Percentiles rank a stretch among this genome's conserved stretches.
Conservation (phyloP, 495 filamentous ascomycete genomes). For the Penicillium parvum region DNA sequence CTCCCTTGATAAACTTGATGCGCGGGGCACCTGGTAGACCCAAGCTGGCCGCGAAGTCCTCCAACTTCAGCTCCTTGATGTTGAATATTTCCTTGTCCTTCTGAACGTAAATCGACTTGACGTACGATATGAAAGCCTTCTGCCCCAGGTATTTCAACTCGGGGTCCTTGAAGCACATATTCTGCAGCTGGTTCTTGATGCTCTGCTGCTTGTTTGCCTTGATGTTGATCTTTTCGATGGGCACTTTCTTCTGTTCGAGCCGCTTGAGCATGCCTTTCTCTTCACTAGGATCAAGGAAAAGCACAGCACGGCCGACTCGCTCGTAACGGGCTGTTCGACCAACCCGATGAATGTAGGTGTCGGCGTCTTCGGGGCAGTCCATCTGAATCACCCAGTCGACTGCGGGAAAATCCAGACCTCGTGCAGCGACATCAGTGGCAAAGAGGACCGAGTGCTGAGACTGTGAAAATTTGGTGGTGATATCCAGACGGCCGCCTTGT, state of each 20-base stretch:
- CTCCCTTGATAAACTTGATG: conserved; percentile 87
- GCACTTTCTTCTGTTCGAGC: conserved; percentile 82
- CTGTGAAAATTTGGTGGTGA: conserved; percentile 73
- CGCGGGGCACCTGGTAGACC: conserved; percentile 86
- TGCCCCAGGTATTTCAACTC: conserved; percentile 93
- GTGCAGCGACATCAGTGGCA: conserved; percentile 89
- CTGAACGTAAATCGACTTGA: conserved; percentile 76
- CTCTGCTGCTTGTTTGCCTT: conserved; percentile 84
- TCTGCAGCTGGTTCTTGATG: conserved; percentile 78
- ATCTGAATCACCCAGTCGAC: conserved; percentile 97
- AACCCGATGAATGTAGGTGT: conserved; percentile 96
- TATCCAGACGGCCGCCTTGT: conserved; percentile 79
- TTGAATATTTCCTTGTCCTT: conserved; percentile 92
- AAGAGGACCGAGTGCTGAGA: conserved; percentile 83
- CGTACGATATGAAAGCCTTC: conserved; percentile 90
- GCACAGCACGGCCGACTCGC: conserved; percentile 75
- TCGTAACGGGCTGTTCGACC: conserved; percentile 94
- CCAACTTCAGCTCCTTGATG: conserved; percentile 71
- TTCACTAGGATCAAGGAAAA: conserved; percentile 90
- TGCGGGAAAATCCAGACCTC: conserved; percentile 91
- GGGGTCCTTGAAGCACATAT: conserved; percentile 90
- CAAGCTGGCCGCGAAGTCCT: conserved; percentile 78
- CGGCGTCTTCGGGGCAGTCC: conserved; percentile 92
- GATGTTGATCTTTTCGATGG: conserved; percentile 77
- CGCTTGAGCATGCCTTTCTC: conserved; percentile 79